These are phyloP conservation scores for Blastocystis sp. DNA, from an alignment of 352 stramenopile species.

Conservation along the genomic window DNA sequence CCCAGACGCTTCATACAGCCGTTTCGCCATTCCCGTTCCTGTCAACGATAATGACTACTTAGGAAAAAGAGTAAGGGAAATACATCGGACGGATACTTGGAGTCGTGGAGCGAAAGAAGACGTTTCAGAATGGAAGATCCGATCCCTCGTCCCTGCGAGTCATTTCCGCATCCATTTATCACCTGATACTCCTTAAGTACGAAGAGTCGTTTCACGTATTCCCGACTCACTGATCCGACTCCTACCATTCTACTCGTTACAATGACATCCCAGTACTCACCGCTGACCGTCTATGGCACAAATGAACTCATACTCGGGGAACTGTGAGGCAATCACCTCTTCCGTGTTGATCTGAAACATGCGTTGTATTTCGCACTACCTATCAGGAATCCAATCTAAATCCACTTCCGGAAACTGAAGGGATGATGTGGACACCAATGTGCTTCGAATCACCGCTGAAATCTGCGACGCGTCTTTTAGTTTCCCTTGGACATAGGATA, in stretches of 20 bases:
- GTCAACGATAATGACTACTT: not conserved
- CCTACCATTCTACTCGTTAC: not conserved
- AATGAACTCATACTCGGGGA: not conserved
- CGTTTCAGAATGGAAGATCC: not conserved
- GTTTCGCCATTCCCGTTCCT: not conserved
- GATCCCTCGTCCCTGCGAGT: not conserved
- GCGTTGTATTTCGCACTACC: not conserved
- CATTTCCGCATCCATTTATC: not conserved
- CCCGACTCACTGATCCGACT: not conserved
- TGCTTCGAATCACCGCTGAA: not conserved
- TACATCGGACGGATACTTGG: not conserved
- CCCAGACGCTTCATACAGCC: not conserved
- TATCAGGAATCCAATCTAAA: not conserved
- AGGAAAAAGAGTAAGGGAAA: not conserved
- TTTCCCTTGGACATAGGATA: too few species aligned
- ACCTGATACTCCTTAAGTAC: not conserved
- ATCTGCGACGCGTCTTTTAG: not conserved
- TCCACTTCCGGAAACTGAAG: not conserved
- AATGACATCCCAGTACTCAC: not conserved
- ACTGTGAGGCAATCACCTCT: not conserved
- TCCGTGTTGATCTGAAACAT: not conserved
- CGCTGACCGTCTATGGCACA: not conserved
- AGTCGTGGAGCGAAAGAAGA: not conserved
- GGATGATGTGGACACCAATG: not conserved
- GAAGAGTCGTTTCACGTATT: not conserved